Percentiles rank a stretch among this genome's conserved stretches.
These are phyloP conservation scores for Grigorovia jiainica DNA, from an alignment of 805 yeast species.

Conservation along the genomic window DNA sequence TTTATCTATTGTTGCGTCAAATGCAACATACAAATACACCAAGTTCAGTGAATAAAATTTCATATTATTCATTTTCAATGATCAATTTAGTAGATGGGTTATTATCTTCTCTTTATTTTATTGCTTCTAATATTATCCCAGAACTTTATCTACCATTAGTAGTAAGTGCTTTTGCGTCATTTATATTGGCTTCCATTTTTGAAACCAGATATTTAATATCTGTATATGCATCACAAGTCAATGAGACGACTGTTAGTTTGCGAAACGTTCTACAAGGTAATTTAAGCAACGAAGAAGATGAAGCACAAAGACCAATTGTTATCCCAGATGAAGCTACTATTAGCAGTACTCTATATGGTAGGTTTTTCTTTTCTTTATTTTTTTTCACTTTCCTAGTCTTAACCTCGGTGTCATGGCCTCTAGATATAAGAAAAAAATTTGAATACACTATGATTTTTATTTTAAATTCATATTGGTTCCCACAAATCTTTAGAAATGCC, in stretches of 20 bases:
- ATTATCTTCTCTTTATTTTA: conserved; percentile 50
- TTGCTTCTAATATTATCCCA: conserved; percentile 45
- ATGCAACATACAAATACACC: conserved; percentile 70
- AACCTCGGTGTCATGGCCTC: conserved; percentile 57
- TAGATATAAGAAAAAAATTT: conserved; percentile 39
- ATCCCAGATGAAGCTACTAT: conserved; percentile 45
- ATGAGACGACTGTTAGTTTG: conserved; percentile 58
- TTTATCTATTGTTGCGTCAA: conserved; percentile 53
- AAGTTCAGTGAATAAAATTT: conserved; percentile 63
- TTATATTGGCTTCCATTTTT: conserved; percentile 61
- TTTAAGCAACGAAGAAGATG: conserved; percentile 13
- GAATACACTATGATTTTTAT: conserved; percentile 46
- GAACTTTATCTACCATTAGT: conserved; percentile 58
- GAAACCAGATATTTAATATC: conserved; percentile 65
- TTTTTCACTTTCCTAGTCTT: conserved; percentile 46
- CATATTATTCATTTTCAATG: conserved; percentile 57
- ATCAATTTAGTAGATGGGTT: conserved; percentile 64
- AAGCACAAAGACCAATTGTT: conserved; percentile 19
- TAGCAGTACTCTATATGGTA: conserved; percentile 46
- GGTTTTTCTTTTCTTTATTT: conserved; percentile 47
- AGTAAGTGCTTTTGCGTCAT: conserved; percentile 59
- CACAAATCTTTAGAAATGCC: conserved; percentile 71
- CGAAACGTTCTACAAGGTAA: conserved; percentile 56
- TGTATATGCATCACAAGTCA: conserved; percentile 60
- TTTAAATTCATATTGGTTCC: conserved; percentile 74